A percentile compares a stretch with the other conserved stretches of the same genome.
Conservation (phyloP, 2,329 filamentous ascomycete species). For the Botrytis squamosa region DNA sequence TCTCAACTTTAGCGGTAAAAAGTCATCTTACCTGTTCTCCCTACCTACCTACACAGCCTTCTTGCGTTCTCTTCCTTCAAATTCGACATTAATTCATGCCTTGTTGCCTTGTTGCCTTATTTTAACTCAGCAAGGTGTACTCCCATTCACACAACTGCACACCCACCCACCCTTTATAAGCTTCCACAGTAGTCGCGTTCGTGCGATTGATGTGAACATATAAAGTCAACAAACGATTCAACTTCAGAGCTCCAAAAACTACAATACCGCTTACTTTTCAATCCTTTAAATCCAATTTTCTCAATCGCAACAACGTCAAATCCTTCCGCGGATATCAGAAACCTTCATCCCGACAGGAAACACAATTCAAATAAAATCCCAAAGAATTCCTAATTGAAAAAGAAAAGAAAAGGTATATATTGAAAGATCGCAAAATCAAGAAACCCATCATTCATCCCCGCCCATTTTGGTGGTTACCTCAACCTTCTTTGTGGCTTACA, state of each 20-base stretch:
- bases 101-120: neutral
- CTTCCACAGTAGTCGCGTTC: constrained; percentile 5
- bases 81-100: too few relatives aligned
- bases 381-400: neutral
- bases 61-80: neutral
- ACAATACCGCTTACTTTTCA: neutral
- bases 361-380: neutral
- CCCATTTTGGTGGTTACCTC: neutral
- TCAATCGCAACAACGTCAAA: neutral
- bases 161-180: neutral
- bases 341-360: neutral
- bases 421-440: neutral
- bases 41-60: too few relatives aligned
- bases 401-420: constrained; percentile 13
- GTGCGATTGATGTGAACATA: neutral
- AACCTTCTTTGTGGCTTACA: constrained; percentile 14
- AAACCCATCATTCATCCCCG: neutral
- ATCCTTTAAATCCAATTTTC: neutral
- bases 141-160: neutral
- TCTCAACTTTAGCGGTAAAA: constrained; percentile 7
- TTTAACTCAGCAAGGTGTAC: too few relatives aligned
- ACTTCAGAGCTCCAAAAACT: neutral
- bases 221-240: constrained; percentile 4
- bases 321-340: neutral
- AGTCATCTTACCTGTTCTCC: neutral